A percentile compares a stretch with the other conserved stretches of the same genome.
phyloP scores from a whole-genome alignment of 1,139 yeast genomes.

The Williopsis jadinii region DNA sequence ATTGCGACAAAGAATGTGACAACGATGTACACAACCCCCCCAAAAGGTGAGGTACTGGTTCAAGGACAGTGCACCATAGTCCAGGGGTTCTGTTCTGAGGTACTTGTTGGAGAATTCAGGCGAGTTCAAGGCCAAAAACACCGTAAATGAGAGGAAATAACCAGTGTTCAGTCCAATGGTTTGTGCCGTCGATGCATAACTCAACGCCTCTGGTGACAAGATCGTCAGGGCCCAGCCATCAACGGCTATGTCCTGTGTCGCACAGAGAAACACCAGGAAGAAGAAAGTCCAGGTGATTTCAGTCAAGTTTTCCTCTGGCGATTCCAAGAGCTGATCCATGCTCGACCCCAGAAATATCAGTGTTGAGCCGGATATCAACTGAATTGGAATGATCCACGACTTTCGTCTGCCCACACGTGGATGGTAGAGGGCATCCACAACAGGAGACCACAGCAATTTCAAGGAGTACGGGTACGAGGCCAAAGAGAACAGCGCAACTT shows the following conservation, averaged over 20 bases:
- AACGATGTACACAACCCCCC: conserved; percentile 68
- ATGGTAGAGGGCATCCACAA: conserved; percentile 81
- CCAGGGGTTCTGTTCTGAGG: conserved; percentile 52
- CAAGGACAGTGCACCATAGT: conserved; percentile 62
- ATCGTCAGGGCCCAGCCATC: conserved; percentile 98
- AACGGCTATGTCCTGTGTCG: conserved; percentile 97
- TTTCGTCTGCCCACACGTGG: conserved; percentile 71
- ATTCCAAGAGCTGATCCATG: conserved; percentile 48
- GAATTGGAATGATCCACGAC: conserved; percentile 94
- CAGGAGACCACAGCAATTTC: conserved; percentile 91
- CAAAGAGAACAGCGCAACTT: conserved; percentile 82
- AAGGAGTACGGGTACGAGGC: conserved; percentile 94
- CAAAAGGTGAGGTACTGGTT: conserved; percentile 72
- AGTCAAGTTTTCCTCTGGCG: conserved; percentile 49
- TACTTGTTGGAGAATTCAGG: conserved; percentile 90
- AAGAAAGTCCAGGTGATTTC: conserved; percentile 62
- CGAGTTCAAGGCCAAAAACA: conserved; percentile 83
- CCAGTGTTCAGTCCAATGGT: conserved; percentile 93
- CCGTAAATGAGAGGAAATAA: conserved; percentile 84
- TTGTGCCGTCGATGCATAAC: conserved; percentile 97
- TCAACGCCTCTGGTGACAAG: conserved; percentile 66
- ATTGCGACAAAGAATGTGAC: conserved; percentile 57
- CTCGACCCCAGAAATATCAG: conserved; percentile 55
- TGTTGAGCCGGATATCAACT: conserved; percentile 64
- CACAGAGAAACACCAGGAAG: conserved; percentile 75